Evolutionary conservation across 2,329 filamentous ascomycete genomes (phyloP).

Genomic region (Trichoderma sp.): DNA sequence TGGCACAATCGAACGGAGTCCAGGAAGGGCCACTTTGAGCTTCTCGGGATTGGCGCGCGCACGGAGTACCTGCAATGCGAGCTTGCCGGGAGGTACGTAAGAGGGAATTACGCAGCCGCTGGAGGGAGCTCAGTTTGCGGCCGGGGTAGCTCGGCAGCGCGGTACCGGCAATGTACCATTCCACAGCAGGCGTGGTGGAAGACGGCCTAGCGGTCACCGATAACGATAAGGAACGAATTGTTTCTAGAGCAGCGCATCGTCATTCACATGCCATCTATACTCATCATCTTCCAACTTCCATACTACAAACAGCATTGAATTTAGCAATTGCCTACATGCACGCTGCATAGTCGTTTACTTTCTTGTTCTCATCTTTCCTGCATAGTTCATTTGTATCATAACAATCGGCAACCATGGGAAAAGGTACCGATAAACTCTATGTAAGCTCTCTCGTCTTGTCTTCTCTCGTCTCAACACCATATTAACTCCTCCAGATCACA

Average conservation of each 20-base stretch:
- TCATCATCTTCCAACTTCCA: not conserved
- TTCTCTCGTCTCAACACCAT: not conserved
- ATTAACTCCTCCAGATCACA: conserved; percentile 71
- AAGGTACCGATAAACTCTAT: conserved; percentile 53
- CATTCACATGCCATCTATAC: not conserved
- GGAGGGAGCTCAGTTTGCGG: not conserved
- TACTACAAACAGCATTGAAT: too few species aligned
- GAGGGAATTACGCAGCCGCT: conserved; percentile 24
- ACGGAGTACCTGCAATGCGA: conserved; percentile 23
- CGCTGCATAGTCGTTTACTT: not conserved
- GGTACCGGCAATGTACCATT: conserved; percentile 2
- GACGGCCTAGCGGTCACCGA: not conserved
- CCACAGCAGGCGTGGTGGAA: not conserved
- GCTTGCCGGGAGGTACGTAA: conserved; percentile 24
- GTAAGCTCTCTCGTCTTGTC: conserved; percentile 42
- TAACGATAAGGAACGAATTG: conserved; percentile 28
- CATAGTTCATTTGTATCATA: not conserved
- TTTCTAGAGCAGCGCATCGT: conserved; percentile 6
- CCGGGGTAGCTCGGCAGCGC: not conserved
- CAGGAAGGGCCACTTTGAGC: conserved; percentile 3
- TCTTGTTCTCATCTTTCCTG: not conserved
- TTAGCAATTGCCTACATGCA: not conserved
- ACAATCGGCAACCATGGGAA: conserved; percentile 42
- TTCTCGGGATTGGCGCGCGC: conserved; percentile 21
- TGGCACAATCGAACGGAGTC: not conserved